These are phyloP conservation scores for Trypanosoma congolense DNA, from an alignment of 208 protist genomes.

Conservation along the genomic window DNA sequence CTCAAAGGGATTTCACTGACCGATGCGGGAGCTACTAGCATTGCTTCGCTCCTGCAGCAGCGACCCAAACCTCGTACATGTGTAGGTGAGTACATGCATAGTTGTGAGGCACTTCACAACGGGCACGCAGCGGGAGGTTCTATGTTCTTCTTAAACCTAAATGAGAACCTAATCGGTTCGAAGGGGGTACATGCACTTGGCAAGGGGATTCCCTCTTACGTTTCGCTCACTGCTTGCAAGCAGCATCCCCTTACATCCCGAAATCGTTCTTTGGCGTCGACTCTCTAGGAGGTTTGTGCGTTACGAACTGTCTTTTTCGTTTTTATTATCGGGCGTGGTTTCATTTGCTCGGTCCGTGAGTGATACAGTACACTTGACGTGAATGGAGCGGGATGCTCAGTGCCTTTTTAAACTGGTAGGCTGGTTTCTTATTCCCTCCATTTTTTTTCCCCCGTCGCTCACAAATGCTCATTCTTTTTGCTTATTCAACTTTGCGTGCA, in stretches of 20 bases:
- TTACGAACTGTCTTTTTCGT: no score
- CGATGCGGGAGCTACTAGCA: slow-evolving; percentile 43
- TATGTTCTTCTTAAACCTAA: slow-evolving; percentile 78
- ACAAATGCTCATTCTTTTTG: slow-evolving; percentile 1
- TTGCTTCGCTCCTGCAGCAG: slow-evolving; percentile 37
- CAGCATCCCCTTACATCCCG: slow-evolving; percentile 26
- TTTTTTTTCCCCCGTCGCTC: slow-evolving; percentile 9
- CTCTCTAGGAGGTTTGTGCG: no score
- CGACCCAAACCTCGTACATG: slow-evolving; percentile 33
- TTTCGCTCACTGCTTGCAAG: slow-evolving; percentile 70
- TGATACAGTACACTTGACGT: no score
- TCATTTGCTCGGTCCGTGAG: no score
- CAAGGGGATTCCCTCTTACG: slow-evolving; percentile 54
- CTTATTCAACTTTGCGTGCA: not conserved
- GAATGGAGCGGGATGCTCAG: no score
- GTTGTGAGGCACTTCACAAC: slow-evolving; percentile 12
- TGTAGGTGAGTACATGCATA: slow-evolving; percentile 2
- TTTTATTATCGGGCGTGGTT: no score
- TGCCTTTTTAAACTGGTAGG: no score
- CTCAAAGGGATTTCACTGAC: slow-evolving; percentile 61
- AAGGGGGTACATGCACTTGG: slow-evolving; percentile 46
- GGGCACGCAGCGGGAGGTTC: slow-evolving; percentile 1
- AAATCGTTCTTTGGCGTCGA: not conserved
- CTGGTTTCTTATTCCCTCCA: no score
- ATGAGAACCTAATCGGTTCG: slow-evolving; percentile 78